These are phyloP conservation scores for Thelonectria olida DNA, from an alignment of 2,329 filamentous ascomycete species.

Conservation along the genomic window DNA sequence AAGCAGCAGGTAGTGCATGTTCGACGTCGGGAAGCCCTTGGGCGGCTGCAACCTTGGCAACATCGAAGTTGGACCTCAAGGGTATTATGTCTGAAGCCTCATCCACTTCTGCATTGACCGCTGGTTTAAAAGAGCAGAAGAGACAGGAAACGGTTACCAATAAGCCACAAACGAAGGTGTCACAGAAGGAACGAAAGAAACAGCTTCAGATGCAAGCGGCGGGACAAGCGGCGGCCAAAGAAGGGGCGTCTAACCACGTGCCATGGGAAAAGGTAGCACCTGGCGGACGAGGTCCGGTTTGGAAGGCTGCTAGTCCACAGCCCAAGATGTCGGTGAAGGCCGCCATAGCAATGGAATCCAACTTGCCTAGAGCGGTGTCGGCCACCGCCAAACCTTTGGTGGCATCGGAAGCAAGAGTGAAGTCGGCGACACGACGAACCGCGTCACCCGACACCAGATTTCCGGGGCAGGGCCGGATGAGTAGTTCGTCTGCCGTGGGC, in stretches of 20 bases:
- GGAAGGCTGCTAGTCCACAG: slow-evolving; percentile 67
- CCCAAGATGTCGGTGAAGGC: slow-evolving; percentile 62
- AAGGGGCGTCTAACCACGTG: slow-evolving; percentile 42
- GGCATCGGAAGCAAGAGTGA: slow-evolving; percentile 51
- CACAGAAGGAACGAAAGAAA: slow-evolving; percentile 92
- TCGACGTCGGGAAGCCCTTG: slow-evolving; percentile 55
- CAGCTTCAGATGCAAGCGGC: slow-evolving; percentile 74
- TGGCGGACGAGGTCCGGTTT: slow-evolving; percentile 63
- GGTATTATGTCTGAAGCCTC: slow-evolving; percentile 76
- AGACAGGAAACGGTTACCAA: slow-evolving; percentile 50
- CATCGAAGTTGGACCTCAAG: slow-evolving; percentile 75
- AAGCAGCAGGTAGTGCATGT: background rate
- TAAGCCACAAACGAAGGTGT: slow-evolving; percentile 69
- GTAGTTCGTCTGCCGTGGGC: slow-evolving; percentile 43
- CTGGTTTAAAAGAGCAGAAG: slow-evolving; percentile 62
- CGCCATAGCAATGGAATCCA: slow-evolving; percentile 48
- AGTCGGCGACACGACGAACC: slow-evolving; percentile 56
- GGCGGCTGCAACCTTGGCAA: slow-evolving; percentile 61
- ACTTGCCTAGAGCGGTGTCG: slow-evolving; percentile 38
- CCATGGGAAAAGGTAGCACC: slow-evolving; percentile 56
- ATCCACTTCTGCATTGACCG: slow-evolving; percentile 62
- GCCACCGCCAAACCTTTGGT: slow-evolving; percentile 53
- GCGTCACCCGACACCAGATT: slow-evolving; percentile 72
- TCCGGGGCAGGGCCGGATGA: slow-evolving; percentile 62
- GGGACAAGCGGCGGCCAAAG: slow-evolving; percentile 51